Conservation (phyloP, 2,329 filamentous ascomycete genomes). For the Botrytis hyacinthi region DNA sequence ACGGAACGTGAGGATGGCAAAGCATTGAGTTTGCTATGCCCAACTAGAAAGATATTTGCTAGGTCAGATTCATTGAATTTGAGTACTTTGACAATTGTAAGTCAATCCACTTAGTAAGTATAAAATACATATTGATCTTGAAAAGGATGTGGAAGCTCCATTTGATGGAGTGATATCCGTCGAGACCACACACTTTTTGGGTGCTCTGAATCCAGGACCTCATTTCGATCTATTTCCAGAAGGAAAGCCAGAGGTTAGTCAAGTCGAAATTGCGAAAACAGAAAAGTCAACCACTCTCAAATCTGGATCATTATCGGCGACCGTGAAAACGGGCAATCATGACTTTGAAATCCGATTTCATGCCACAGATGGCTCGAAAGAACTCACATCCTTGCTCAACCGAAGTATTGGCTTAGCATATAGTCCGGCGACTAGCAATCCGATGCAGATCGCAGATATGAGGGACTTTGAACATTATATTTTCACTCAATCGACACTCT, state of each 20-base stretch:
- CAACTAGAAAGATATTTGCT: constrained; percentile 52
- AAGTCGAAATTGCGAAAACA: constrained; percentile 43
- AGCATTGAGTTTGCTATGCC: constrained; percentile 55
- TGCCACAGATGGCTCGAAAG: constrained; percentile 47
- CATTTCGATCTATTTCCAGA: constrained; percentile 57
- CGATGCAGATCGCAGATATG: constrained; percentile 54
- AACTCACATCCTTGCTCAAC: constrained; percentile 53
- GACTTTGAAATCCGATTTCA: constrained; percentile 57
- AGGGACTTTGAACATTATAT: constrained; percentile 53
- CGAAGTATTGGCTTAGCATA: constrained; percentile 59
- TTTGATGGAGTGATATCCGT: constrained; percentile 59
- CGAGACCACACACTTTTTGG: constrained; percentile 57
- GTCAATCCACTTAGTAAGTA: constrained; percentile 18
- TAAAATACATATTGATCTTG: constrained; percentile 17
- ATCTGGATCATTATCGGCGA: constrained; percentile 53
- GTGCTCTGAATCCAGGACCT: constrained; percentile 51
- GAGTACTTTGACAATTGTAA: constrained; percentile 52
- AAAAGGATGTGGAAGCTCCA: constrained; percentile 53
- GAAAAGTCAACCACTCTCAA: constrained; percentile 49
- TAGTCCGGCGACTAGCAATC: constrained; percentile 51
- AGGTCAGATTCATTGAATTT: constrained; percentile 57
- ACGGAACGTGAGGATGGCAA: constrained; percentile 45
- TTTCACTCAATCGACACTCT: constrained; percentile 54
- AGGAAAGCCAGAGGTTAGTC: constrained; percentile 45
- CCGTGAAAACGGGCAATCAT: constrained; percentile 48